Percentiles rank a stretch among this genome's conserved stretches.
Evolutionary conservation across 1,284 basidiomycete genomes (phyloP).

Genomic region (Vanrija sp.): DNA sequence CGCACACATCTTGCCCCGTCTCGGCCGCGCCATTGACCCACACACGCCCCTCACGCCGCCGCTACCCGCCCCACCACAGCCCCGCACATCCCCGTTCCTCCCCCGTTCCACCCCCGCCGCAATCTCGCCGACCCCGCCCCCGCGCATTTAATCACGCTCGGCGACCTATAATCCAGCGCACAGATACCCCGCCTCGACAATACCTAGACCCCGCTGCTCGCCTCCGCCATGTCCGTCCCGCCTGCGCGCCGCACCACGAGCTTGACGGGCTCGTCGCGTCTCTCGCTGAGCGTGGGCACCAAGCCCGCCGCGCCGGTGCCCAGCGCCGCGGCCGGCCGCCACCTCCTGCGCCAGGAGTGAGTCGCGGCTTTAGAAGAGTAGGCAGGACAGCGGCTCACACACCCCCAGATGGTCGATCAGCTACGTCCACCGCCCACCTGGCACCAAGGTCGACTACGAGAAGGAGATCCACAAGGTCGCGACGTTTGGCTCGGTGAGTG

Average conservation of each 20-base stretch:
- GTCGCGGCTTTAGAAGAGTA: constrained; percentile 10
- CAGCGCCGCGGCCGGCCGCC: constrained; percentile 26
- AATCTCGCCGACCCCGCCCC: too few relatives aligned
- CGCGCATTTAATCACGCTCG: too few relatives aligned
- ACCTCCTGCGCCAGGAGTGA: constrained; percentile 47
- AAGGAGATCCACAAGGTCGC: constrained; percentile 49
- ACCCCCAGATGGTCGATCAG: constrained; percentile 48
- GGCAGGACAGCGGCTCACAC: background rate
- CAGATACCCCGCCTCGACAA: background rate
- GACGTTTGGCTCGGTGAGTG: constrained; percentile 49
- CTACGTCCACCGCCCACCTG: constrained; percentile 48
- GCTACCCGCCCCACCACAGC: too few relatives aligned
- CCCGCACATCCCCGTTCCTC: too few relatives aligned
- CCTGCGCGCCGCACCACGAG: constrained; percentile 33
- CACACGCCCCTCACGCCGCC: too few relatives aligned
- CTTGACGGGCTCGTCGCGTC: constrained; percentile 38
- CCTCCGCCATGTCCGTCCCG: constrained; percentile 1
- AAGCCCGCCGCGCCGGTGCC: constrained; percentile 14
- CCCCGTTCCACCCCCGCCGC: too few relatives aligned
- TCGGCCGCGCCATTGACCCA: too few relatives aligned
- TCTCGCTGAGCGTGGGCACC: constrained; percentile 40
- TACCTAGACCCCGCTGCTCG: background rate
- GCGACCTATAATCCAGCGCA: too few relatives aligned
- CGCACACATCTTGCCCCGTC: too few relatives aligned
- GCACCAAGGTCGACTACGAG: constrained; percentile 49